Percentiles rank a stretch among this genome's conserved stretches.
phyloP scores from a whole-genome alignment of 1,139 yeast species.

The Zygosaccharomyces sapae region DNA sequence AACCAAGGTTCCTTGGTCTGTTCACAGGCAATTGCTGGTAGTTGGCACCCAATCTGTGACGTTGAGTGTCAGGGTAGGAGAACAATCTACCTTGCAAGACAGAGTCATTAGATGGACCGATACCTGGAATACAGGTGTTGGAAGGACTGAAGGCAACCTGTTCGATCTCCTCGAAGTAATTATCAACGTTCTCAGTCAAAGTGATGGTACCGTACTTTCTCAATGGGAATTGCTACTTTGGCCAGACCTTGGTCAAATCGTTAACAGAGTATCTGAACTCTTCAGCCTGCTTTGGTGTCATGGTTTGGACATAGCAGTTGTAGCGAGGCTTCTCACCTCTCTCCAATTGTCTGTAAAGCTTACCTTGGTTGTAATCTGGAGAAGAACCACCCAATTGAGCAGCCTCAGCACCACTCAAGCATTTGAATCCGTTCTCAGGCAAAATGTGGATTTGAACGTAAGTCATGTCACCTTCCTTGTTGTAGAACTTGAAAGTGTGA shows the following conservation, averaged over 20 bases:
- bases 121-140: constrained; percentile 70
- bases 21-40: constrained; percentile 58
- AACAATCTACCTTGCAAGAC: constrained; percentile 80
- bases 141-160: constrained; percentile 68
- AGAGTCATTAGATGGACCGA: constrained; percentile 83
- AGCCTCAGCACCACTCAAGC: constrained; percentile 54
- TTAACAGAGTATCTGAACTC: constrained; percentile 53
- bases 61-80: constrained; percentile 82
- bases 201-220: constrained; percentile 52
- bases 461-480: constrained; percentile 56
- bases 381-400: constrained; percentile 51
- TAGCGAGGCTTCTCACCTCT: constrained; percentile 59
- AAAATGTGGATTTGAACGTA: constrained; percentile 65
- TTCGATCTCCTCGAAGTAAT: constrained; percentile 54
- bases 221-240: constrained; percentile 52
- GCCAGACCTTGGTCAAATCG: constrained; percentile 65
- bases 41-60: constrained; percentile 52
- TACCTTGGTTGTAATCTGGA: constrained; percentile 61
- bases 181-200: constrained; percentile 49
- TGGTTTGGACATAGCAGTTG: constrained; percentile 64
- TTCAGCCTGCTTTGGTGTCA: constrained; percentile 70
- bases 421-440: constrained; percentile 62
- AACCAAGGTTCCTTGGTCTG: constrained; percentile 43
- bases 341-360: constrained; percentile 55
- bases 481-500: constrained; percentile 68